phyloP scores from a whole-genome alignment of 2,329 filamentous ascomycete species.

The Keithomyces neogunnii region DNA sequence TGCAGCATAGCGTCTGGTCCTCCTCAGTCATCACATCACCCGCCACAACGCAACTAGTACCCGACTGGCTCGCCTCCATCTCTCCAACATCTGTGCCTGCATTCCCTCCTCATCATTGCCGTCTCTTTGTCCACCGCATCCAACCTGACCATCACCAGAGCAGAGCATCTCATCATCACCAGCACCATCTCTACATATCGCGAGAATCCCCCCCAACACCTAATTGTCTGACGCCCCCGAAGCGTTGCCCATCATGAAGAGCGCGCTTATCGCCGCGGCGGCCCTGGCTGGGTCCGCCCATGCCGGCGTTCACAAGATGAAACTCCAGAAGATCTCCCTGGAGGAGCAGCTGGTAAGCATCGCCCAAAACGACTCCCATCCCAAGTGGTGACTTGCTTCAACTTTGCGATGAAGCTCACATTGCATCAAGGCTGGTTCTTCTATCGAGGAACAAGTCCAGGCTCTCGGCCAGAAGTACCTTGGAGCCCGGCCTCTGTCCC shows the following conservation, averaged over 20 bases:
- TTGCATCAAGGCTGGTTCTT: constrained; percentile 55
- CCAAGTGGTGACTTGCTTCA: constrained; percentile 6
- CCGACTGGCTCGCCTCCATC: no score
- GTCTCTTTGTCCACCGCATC: not conserved
- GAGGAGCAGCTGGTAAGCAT: constrained; percentile 79
- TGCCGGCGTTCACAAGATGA: constrained; percentile 89
- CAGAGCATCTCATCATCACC: not conserved
- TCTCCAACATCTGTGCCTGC: no score
- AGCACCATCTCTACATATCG: not conserved
- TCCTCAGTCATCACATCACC: no score
- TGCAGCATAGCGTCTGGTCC: no score
- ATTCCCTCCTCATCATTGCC: not conserved
- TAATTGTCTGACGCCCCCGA: constrained; percentile 6
- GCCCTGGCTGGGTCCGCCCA: constrained; percentile 75
- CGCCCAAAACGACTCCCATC: not conserved
- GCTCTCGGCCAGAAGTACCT: constrained; percentile 94
- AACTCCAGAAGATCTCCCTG: constrained; percentile 93
- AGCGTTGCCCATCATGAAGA: constrained; percentile 65
- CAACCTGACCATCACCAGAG: not conserved
- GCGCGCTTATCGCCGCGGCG: constrained; percentile 67
- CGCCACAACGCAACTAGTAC: no score
- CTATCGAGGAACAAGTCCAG: constrained; percentile 73
- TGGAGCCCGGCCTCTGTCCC: constrained; percentile 60
- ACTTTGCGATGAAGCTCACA: constrained; percentile 4
- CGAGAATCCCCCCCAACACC: not conserved